Base-by-base conservation (phyloP, 2,329 filamentous ascomycete species). In the Arthrobotrys entomopaga region DNA sequence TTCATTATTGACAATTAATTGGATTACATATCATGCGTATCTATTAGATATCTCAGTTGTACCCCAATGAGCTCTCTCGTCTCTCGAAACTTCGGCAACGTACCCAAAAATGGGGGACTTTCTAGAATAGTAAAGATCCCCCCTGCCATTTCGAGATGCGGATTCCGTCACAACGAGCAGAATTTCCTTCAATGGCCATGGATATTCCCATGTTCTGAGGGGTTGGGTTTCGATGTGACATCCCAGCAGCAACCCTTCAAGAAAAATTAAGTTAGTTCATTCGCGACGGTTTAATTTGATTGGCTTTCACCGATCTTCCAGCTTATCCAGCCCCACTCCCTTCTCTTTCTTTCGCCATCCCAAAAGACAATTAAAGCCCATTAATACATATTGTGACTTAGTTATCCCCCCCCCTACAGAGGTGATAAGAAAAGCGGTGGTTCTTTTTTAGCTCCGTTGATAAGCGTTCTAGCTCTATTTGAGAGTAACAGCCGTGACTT, bases 261-360 rank as follows among this genome's bases (percentile, higher is more conserved):
- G 54, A 56, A 67, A 52, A 48, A 48, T 61, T 52, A 56, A 59
- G 65, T 61, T 69, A 69, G 65, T 54, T 69, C 49, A 40, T 61
- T 69, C 46, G 65, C 65, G 65, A 69, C 56, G 65, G 65, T 69
- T 69, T 69, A 38, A 69, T 69, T 61, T 69, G 65, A 69, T 69
- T 69, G 65, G 65, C 49, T 19, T 26, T n/a, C 29, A 34, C 15
- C 7, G 65, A 69, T 69, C 65, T 40, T 56, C 65, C 56, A 56
- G 65, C 57, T 61, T 61, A 54, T 61, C 65, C 65, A 38, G 20
- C 56, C 42, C 56, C 56, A 59, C 56, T 48, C 56, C 22, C 6
- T 16, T 7, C 16, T 29, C 38, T 48, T 29, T 59, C 22, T 26
- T 42, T 59, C 56, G 20, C 56, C 53, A 59, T 60, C 64, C n/a